Evolutionary conservation across 2,329 filamentous ascomycete species (phyloP).

Genomic region (Arthrocladium fulminans): DNA sequence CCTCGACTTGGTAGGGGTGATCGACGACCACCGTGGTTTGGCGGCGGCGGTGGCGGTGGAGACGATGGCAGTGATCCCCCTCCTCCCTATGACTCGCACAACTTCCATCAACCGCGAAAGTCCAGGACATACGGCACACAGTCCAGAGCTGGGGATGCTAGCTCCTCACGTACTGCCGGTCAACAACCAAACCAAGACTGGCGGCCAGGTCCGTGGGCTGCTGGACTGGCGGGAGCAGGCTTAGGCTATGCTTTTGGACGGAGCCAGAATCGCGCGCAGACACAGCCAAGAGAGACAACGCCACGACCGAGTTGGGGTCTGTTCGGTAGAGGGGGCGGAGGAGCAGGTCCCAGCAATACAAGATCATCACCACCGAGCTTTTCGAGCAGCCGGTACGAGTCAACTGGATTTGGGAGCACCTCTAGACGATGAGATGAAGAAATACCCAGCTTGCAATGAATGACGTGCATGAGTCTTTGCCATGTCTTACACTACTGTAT

Average conservation of each 20-base stretch:
- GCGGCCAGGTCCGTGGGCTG: conserved; percentile 42
- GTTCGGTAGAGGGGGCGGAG: conserved; percentile 27
- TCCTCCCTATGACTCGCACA: conserved; percentile 32
- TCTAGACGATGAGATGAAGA: conserved; percentile 30
- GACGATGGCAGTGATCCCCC: conserved; percentile 32
- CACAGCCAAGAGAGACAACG: conserved; percentile 11
- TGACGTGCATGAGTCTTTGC: too few species aligned
- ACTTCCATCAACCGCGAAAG: conserved; percentile 35
- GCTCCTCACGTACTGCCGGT: neutral
- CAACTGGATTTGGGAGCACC: conserved; percentile 40
- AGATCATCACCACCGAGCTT: conserved; percentile 19
- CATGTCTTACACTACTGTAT: too few species aligned
- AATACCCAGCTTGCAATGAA: too few species aligned
- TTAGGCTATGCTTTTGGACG: conserved; percentile 32
- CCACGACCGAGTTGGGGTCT: conserved; percentile 8
- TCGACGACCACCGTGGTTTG: conserved; percentile 23
- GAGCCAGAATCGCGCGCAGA: conserved; percentile 11
- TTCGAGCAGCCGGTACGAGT: conserved; percentile 28
- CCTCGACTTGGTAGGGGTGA: conserved; percentile 20
- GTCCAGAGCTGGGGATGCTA: conserved; percentile 13
- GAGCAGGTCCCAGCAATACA: conserved; percentile 24
- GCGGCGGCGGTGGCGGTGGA: conserved; percentile 24
- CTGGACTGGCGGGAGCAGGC: conserved; percentile 33
- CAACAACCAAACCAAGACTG: conserved; percentile 26
- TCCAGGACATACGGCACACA: conserved; percentile 23